phyloP scores from a whole-genome alignment of 306 rosid genomes.

The Dryas octopetala region DNA sequence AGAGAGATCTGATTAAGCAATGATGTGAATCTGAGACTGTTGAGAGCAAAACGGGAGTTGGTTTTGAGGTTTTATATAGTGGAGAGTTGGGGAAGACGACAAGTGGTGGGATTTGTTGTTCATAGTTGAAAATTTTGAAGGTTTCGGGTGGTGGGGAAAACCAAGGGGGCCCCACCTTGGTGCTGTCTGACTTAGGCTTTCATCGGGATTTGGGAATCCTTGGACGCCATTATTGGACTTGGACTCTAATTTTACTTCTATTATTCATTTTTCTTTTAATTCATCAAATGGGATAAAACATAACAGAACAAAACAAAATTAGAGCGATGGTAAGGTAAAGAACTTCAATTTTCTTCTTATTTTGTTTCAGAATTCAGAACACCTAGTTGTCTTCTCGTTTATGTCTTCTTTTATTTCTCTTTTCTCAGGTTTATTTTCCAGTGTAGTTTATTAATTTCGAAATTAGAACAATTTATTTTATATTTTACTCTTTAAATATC shows the following conservation, averaged over 20 bases:
- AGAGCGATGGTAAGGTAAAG: no score
- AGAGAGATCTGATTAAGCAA: not conserved
- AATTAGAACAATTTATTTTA: no score
- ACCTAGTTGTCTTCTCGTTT: no score
- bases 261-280: not conserved
- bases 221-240: constrained; percentile 15
- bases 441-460: no score
- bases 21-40: constrained; percentile 4
- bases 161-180: constrained; percentile 7
- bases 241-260: not conserved
- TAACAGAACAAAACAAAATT: no score
- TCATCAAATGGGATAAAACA: not conserved
- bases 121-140: not conserved
- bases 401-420: no score
- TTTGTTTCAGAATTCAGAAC: no score
- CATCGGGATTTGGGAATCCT: not conserved
- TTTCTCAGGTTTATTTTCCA: no score
- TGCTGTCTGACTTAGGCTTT: not conserved
- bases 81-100: not conserved
- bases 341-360: no score
- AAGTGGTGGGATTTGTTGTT: constrained; percentile 3
- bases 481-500: no score
- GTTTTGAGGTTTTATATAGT: constrained; percentile 1
- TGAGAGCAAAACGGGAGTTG: not conserved
- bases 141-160: not conserved